These are phyloP conservation scores for Phytophthora hibernalis DNA, from an alignment of 352 stramenopile genomes.

Conservation along the genomic window DNA sequence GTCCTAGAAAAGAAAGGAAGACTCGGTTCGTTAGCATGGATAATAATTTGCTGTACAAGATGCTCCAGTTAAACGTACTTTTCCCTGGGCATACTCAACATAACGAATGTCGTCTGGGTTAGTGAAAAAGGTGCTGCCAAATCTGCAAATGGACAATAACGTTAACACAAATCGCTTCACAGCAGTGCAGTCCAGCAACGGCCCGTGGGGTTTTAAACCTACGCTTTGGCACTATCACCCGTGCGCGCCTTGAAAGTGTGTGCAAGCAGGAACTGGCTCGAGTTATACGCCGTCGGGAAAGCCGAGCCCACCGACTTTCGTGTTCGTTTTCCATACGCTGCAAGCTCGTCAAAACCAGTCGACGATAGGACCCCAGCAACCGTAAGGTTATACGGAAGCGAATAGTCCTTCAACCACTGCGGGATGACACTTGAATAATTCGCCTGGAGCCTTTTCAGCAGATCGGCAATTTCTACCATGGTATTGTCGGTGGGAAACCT, in stretches of 20 bases:
- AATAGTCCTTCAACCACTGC: constrained; percentile 63
- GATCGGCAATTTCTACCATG: constrained; percentile 51
- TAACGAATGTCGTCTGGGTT: constrained; percentile 61
- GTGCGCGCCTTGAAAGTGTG: constrained; percentile 71
- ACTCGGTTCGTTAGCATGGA: neutral
- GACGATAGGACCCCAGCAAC: constrained; percentile 47
- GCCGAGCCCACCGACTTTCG: constrained; percentile 21
- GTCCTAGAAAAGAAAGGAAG: constrained; percentile 38
- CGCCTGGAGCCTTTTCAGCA: constrained; percentile 52
- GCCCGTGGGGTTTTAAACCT: constrained; percentile 8
- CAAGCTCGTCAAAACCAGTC: constrained; percentile 50
- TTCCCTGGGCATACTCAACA: constrained; percentile 54
- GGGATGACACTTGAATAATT: constrained; percentile 50
- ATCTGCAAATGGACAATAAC: constrained; percentile 38
- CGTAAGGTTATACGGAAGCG: constrained; percentile 63
- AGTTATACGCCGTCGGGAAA: constrained; percentile 33
- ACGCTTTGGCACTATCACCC: constrained; percentile 66
- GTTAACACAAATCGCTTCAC: neutral
- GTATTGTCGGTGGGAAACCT: constrained; percentile 64
- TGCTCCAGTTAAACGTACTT: constrained; percentile 34
- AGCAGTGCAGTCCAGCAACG: neutral
- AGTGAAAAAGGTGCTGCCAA: constrained; percentile 63
- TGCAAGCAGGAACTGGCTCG: constrained; percentile 50
- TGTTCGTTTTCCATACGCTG: constrained; percentile 43
- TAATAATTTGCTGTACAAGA: neutral